phyloP scores from a whole-genome alignment of 129 eudicot genomes.

The Flaveria sonorensis region DNA sequence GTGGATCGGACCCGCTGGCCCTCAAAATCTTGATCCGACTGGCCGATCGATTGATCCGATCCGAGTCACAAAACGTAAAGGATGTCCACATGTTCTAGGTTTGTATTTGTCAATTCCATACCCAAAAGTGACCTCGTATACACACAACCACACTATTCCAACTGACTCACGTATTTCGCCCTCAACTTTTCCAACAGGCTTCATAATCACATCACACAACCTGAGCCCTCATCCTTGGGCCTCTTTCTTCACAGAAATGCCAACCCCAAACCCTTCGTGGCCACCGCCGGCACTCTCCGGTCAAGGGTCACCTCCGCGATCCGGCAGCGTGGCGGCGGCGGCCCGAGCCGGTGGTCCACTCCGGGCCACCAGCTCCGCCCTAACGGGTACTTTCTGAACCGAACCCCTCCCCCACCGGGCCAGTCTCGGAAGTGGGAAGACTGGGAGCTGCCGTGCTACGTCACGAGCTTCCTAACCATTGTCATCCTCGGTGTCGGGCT shows the following conservation, averaged over 20 bases:
- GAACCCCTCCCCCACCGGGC: constrained; percentile 62
- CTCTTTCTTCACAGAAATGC: constrained; percentile 37
- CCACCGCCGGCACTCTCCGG: constrained; percentile 65
- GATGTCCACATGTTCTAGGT: not conserved
- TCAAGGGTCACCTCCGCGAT: constrained; percentile 52
- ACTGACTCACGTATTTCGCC: not conserved
- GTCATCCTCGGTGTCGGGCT: constrained; percentile 88
- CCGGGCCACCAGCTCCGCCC: constrained; percentile 79
- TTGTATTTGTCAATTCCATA: not conserved
- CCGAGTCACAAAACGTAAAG: too few species aligned
- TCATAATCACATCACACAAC: not conserved
- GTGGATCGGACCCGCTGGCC: too few species aligned
- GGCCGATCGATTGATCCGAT: too few species aligned
- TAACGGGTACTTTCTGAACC: constrained; percentile 64
- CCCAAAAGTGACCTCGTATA: constrained; percentile 15
- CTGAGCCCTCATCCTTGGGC: constrained; percentile 17
- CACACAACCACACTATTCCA: not conserved
- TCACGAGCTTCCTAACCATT: constrained; percentile 75
- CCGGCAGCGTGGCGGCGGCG: constrained; percentile 55
- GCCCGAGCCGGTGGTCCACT: constrained; percentile 60
- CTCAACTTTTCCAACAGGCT: too few species aligned
- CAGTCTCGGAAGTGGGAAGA: constrained; percentile 84
- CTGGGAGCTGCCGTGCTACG: constrained; percentile 85
- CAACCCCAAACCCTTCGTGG: constrained; percentile 61
- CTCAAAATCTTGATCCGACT: too few species aligned